phyloP scores from a whole-genome alignment of 2,329 filamentous ascomycete species.

The Alternaria gansuensis region DNA sequence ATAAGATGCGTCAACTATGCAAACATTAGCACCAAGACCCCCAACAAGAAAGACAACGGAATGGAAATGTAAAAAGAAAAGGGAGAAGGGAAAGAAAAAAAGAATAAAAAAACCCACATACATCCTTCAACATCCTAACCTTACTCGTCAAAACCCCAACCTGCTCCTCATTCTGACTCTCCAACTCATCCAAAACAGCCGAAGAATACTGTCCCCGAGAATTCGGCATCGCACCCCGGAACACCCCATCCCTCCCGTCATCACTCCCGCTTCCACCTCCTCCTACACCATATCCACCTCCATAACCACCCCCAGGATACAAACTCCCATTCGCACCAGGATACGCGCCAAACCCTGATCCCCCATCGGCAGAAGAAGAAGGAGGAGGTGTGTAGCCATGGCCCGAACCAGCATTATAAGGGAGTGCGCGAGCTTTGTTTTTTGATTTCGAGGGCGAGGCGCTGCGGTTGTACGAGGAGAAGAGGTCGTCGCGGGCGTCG shows the following conservation, averaged over 20 bases:
- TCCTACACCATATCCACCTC: slow-evolving; percentile 18
- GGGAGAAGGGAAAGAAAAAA: background rate
- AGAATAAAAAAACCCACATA: slow-evolving; percentile 59
- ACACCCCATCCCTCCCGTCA: slow-evolving; percentile 23
- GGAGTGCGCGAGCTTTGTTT: slow-evolving; percentile 31
- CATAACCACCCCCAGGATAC: slow-evolving; percentile 20
- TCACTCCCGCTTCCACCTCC: slow-evolving; percentile 7
- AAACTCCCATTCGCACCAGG: slow-evolving; percentile 35
- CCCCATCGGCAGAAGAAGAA: slow-evolving; percentile 20
- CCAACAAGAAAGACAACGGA: too few relatives aligned
- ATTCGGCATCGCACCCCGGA: slow-evolving; percentile 58
- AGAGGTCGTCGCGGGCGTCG: slow-evolving; percentile 51
- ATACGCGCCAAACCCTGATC: slow-evolving; percentile 49
- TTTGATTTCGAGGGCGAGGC: slow-evolving; percentile 52
- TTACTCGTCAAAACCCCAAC: slow-evolving; percentile 91
- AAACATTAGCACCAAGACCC: background rate
- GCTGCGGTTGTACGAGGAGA: slow-evolving; percentile 52
- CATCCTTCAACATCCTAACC: slow-evolving; percentile 87
- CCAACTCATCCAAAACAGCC: slow-evolving; percentile 88
- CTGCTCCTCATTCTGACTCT: slow-evolving; percentile 93
- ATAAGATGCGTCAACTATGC: slow-evolving; percentile 83
- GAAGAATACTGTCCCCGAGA: slow-evolving; percentile 88
- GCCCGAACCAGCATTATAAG: slow-evolving; percentile 33
- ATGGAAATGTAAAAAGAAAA: background rate
- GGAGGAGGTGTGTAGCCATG: slow-evolving; percentile 37